Conservation (phyloP, 2,329 filamentous ascomycete species). For the Penicillium hordei region DNA sequence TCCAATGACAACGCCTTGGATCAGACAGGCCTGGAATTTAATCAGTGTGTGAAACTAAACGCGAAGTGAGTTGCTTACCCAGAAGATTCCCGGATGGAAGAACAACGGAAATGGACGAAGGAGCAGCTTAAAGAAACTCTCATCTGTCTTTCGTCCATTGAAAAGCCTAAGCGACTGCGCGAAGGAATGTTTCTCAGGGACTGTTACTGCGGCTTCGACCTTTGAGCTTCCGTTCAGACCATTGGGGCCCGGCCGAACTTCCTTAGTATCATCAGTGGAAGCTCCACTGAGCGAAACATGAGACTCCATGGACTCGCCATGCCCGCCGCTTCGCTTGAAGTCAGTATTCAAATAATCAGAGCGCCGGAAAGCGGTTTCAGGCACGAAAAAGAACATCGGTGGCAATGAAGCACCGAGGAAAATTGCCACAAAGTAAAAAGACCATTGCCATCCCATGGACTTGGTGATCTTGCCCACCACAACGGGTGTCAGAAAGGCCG, state of each 20-base stretch:
- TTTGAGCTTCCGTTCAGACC: slow-evolving; percentile 2
- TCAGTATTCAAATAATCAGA: slow-evolving; percentile 69
- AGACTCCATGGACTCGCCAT: slow-evolving; percentile 15
- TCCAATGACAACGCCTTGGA: slow-evolving; percentile 86
- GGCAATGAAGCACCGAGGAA: slow-evolving; percentile 72
- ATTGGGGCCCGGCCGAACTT: not conserved
- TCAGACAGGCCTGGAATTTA: slow-evolving; percentile 58
- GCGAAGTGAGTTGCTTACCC: slow-evolving; percentile 50
- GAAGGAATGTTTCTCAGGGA: slow-evolving; percentile 57
- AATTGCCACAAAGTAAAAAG: slow-evolving; percentile 84
- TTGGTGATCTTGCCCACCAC: slow-evolving; percentile 82
- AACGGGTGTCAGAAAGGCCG: slow-evolving; percentile 79
- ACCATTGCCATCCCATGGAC: slow-evolving; percentile 78
- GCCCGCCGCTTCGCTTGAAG: slow-evolving; percentile 46
- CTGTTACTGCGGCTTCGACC: slow-evolving; percentile 9
- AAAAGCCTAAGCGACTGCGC: slow-evolving; percentile 65
- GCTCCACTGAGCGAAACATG: slow-evolving; percentile 6
- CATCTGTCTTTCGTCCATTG: slow-evolving; percentile 78
- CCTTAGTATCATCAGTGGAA: slow-evolving; percentile 14
- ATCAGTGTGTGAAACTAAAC: slow-evolving; percentile 8
- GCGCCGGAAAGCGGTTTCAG: slow-evolving; percentile 77
- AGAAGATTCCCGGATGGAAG: slow-evolving; percentile 80
- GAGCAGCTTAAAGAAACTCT: slow-evolving; percentile 65
- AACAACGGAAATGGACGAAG: slow-evolving; percentile 79
- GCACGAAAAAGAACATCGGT: slow-evolving; percentile 72